Conservation (phyloP, 2,329 filamentous ascomycete species). For the Bipolaris zeicola region DNA sequence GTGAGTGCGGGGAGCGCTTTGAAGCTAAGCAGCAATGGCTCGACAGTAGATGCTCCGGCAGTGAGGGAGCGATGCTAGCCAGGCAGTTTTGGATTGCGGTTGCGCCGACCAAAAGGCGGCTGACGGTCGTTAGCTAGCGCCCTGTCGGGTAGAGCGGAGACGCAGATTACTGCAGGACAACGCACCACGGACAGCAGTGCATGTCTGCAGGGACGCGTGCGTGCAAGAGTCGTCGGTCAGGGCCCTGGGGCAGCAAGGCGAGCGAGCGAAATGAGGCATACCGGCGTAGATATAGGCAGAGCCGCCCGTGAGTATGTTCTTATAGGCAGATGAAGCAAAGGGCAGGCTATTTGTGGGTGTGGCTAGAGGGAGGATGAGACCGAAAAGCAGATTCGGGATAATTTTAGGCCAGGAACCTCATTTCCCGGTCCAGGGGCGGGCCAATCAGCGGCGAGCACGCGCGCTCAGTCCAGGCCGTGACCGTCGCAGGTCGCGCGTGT, state of each 20-base stretch:
- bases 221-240: background rate
- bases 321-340: too few species aligned
- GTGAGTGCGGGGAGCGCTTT: slow-evolving; percentile 2
- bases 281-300: too few species aligned
- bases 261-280: background rate
- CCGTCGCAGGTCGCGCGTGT: slow-evolving; percentile 3
- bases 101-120: background rate
- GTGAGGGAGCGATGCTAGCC: background rate
- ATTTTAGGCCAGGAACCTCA: slow-evolving; percentile 38
- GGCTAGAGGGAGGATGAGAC: slow-evolving; percentile 3
- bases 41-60: background rate
- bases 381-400: slow-evolving; percentile 28
- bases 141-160: background rate
- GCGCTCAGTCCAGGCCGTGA: too few species aligned
- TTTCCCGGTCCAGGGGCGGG: slow-evolving; percentile 29
- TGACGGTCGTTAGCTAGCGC: slow-evolving; percentile 4
- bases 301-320: too few species aligned
- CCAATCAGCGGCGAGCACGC: slow-evolving; percentile 29
- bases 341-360: background rate
- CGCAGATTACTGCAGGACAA: slow-evolving; percentile 7
- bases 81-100: background rate
- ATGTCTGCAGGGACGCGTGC: background rate
- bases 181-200: background rate
- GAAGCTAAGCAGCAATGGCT: slow-evolving; percentile 4
- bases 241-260: background rate